Evolutionary conservation across 768 basidiomycete genomes (phyloP).

Genomic region (Tylopilus subfusipes): DNA sequence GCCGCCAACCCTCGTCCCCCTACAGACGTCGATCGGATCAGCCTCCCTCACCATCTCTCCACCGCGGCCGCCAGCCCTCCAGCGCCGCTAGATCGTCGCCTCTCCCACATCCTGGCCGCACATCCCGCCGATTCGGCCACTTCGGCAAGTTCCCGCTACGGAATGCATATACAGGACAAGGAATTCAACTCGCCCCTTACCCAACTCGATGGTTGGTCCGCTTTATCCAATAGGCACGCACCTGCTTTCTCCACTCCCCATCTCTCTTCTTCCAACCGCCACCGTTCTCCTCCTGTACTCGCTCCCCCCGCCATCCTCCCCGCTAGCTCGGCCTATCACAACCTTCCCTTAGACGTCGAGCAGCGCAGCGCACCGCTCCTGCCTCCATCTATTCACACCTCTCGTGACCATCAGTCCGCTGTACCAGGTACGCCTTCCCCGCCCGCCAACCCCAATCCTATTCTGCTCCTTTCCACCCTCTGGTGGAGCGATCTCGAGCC

Average conservation of each 20-base stretch:
- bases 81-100: slow-evolving; percentile 22
- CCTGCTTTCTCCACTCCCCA: slow-evolving; percentile 22
- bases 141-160: slow-evolving; percentile 35
- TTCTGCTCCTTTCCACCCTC: slow-evolving; percentile 55
- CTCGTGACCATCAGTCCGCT: slow-evolving; percentile 16
- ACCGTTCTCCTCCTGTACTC: slow-evolving; percentile 36
- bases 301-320: slow-evolving; percentile 22
- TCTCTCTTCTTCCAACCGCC: slow-evolving; percentile 45
- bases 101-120: slow-evolving; percentile 12
- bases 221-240: slow-evolving; percentile 34
- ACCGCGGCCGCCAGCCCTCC: slow-evolving; percentile 9
- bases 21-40: slow-evolving; percentile 31
- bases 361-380: slow-evolving; percentile 12
- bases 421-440: slow-evolving; percentile 18
- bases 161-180: slow-evolving; percentile 35
- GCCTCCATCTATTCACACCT: slow-evolving; percentile 17
- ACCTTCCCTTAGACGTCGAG: slow-evolving; percentile 20
- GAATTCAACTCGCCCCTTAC: slow-evolving; percentile 31
- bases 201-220: slow-evolving; percentile 30
- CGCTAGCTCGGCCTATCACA: slow-evolving; percentile 17
- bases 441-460: slow-evolving; percentile 28
- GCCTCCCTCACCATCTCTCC: slow-evolving; percentile 12
- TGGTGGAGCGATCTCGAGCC: slow-evolving; percentile 89
- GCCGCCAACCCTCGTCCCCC: slow-evolving; percentile 26
- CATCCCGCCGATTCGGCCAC: slow-evolving; percentile 17